These are phyloP conservation scores for Xylariomycetidae sp. DNA, from an alignment of 2,329 filamentous ascomycete species.

Conservation along the genomic window DNA sequence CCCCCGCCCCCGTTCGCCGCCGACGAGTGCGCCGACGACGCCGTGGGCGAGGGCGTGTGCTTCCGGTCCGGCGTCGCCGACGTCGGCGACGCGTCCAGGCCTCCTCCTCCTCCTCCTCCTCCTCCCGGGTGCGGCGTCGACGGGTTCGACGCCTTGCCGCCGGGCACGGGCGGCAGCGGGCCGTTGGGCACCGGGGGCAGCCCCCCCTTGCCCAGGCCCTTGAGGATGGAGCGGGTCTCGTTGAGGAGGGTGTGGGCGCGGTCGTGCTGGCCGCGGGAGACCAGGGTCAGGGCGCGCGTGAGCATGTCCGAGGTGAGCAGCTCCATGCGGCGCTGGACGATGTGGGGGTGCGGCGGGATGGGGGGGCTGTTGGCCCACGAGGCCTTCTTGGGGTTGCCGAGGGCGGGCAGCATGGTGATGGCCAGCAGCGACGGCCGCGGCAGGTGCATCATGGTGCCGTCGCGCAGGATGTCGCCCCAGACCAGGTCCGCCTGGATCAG, in stretches of 20 bases:
- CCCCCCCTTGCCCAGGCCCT: constrained; percentile 90
- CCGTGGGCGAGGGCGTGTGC: constrained; percentile 48
- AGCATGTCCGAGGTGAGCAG: constrained; percentile 97
- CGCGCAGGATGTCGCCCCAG: constrained; percentile 88
- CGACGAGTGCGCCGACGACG: constrained; percentile 41
- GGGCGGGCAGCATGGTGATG: constrained; percentile 86
- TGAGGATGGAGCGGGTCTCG: constrained; percentile 91
- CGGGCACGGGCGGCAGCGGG: constrained; percentile 21
- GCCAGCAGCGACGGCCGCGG: constrained; percentile 85
- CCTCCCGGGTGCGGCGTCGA: constrained; percentile 45
- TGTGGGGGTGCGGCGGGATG: constrained; percentile 89
- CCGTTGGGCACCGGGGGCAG: constrained; percentile 64
- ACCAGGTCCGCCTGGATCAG: constrained; percentile 90
- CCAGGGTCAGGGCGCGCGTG: constrained; percentile 81
- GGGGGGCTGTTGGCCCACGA: constrained; percentile 64
- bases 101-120: too few relatives aligned
- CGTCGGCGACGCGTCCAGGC: constrained; percentile 38
- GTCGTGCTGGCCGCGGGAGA: constrained; percentile 87
- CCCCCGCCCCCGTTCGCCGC: constrained; percentile 31
- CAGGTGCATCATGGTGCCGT: constrained; percentile 78
- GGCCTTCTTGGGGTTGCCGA: constrained; percentile 55
- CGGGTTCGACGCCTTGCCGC: constrained; percentile 34
- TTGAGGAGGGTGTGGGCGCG: constrained; percentile 85
- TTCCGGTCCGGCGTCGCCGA: constrained; percentile 47
- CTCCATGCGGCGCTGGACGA: constrained; percentile 97